phyloP scores from a whole-genome alignment of 257 asterid genomes.

The Nicotiana attenuata region DNA sequence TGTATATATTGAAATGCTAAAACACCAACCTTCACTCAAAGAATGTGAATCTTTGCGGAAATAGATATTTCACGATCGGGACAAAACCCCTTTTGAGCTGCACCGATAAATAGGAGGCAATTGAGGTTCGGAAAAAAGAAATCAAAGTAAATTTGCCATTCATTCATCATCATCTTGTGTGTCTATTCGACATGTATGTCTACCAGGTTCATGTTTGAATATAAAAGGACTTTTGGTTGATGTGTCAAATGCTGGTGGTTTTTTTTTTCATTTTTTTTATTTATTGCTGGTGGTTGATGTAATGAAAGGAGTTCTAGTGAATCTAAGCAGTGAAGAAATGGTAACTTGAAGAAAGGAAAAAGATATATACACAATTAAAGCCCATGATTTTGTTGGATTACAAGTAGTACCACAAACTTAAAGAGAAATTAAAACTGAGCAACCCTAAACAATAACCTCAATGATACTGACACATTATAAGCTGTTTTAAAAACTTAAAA shows the following conservation, averaged over 20 bases:
- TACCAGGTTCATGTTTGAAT: not conserved
- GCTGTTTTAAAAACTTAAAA: not conserved
- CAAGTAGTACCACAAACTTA: too few relatives aligned
- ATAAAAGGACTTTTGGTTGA: not conserved
- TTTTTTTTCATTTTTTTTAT: too few relatives aligned
- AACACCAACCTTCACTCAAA: not conserved
- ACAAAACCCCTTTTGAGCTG: constrained; percentile 85
- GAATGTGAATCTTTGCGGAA: not conserved
- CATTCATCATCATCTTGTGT: not conserved
- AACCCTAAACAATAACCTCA: not conserved
- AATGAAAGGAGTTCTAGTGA: not conserved
- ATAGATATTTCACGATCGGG: constrained; percentile 42
- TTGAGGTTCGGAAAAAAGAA: not conserved
- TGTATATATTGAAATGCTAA: not conserved
- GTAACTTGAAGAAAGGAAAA: not conserved
- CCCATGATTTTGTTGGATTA: too few relatives aligned
- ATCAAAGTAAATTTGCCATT: not conserved
- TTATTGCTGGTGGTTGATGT: not conserved
- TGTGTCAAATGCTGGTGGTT: not conserved
- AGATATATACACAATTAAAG: too few relatives aligned
- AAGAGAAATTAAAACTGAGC: not conserved
- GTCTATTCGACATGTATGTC: not conserved
- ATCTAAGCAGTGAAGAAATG: not conserved
- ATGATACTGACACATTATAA: not conserved
- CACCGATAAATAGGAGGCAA: constrained; percentile 17